Conservation (phyloP, 371 early-diverging fungal species). For the Quaeritorhiza haematococci region DNA sequence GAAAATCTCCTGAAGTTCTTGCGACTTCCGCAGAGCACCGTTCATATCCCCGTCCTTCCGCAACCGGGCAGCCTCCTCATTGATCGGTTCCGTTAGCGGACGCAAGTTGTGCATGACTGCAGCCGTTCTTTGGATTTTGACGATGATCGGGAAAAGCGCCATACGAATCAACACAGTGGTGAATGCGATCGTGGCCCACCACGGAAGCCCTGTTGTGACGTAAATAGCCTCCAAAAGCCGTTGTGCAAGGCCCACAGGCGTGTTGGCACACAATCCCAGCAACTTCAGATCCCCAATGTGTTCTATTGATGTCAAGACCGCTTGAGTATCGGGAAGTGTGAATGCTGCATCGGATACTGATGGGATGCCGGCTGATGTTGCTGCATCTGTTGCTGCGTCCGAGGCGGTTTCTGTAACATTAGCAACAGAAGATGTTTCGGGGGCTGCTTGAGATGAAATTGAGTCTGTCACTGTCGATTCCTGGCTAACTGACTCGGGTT, state of each 20-base stretch:
- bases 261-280: constrained; percentile 29
- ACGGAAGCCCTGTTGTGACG: constrained; percentile 81
- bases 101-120: constrained; percentile 70
- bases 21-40: constrained; percentile 46
- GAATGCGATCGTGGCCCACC: constrained; percentile 83
- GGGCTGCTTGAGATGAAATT: too few species aligned
- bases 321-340: not conserved
- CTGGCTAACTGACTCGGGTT: too few species aligned
- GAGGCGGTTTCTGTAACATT: not conserved
- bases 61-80: constrained; percentile 48
- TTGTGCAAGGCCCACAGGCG: constrained; percentile 76
- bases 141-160: constrained; percentile 67
- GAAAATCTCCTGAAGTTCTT: constrained; percentile 57
- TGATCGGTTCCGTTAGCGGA: constrained; percentile 68
- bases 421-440: too few species aligned
- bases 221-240: constrained; percentile 71
- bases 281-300: constrained; percentile 32
- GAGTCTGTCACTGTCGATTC: too few species aligned
- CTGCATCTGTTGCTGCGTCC: not conserved
- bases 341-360: not conserved
- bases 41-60: constrained; percentile 40
- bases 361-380: not conserved
- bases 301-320: constrained; percentile 21
- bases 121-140: constrained; percentile 70
- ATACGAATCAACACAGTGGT: constrained; percentile 70